These are phyloP conservation scores for Sorghum bicolor DNA, from an alignment of 176 grass and related monocot species.

Conservation along the genomic window Sorghum_bicolor_NCBIv3 NC_012877.2:57589001-57589500, in stretches of 20 bases:
- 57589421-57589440: constrained; percentile 77
- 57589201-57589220: constrained; percentile 78
- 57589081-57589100: fast-evolving
- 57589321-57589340: neutral
- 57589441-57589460: constrained; percentile 69
- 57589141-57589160: neutral
- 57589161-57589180: neutral
- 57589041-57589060: neutral
- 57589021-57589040: constrained; percentile 95
- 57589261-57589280: constrained; percentile 55
- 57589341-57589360: constrained; percentile 19
- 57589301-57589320: neutral
- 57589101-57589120: neutral
- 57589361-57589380: constrained; percentile 65
- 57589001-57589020: constrained; percentile 83
- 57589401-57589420: constrained; percentile 85
- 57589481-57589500: neutral
- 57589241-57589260: constrained; percentile 90
- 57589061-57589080: no score
- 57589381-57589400: constrained; percentile 28
- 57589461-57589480: neutral
- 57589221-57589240: constrained; percentile 83
- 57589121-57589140: constrained; percentile 20
- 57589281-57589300: neutral
- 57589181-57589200: constrained; percentile 62